Conservation (phyloP, 805 yeast genomes). For the Wickerhamiella lipophila region DNA sequence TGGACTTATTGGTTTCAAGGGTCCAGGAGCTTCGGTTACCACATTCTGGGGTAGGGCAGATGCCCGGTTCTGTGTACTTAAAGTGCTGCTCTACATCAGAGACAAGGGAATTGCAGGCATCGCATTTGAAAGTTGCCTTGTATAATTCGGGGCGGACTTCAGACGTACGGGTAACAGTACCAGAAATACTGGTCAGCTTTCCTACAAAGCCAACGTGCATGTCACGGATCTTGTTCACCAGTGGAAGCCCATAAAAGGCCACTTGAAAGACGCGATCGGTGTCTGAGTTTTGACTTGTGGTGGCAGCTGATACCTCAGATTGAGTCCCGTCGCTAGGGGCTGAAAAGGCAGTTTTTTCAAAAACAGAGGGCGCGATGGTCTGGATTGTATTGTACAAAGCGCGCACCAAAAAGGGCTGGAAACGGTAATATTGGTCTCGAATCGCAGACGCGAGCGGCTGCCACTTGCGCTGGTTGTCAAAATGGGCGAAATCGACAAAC, state of each 20-base stretch:
- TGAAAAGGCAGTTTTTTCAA: conserved; percentile 25
- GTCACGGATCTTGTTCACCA: conserved; percentile 75
- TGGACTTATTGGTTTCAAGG: conserved; percentile 66
- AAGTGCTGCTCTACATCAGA: conserved; percentile 88
- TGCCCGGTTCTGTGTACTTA: conserved; percentile 87
- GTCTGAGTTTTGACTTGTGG: conserved; percentile 24
- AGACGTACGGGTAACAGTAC: conserved; percentile 90
- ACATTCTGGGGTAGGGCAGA: conserved; percentile 80
- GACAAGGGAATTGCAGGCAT: conserved; percentile 68
- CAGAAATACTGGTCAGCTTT: conserved; percentile 67
- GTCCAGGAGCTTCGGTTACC: conserved; percentile 80
- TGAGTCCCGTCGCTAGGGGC: conserved; percentile 20
- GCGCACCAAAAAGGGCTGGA: conserved; percentile 66
- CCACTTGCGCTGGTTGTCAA: conserved; percentile 32
- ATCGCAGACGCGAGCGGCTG: conserved; percentile 85
- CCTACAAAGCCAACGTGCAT: conserved; percentile 84
- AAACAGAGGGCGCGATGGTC: conserved; percentile 59
- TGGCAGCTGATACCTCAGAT: conserved; percentile 18
- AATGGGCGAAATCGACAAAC: conserved; percentile 74
- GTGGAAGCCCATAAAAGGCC: conserved; percentile 75
- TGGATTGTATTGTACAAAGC: conserved; percentile 66
- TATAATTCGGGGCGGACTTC: conserved; percentile 93
- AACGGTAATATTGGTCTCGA: conserved; percentile 77
- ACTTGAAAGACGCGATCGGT: conserved; percentile 75
- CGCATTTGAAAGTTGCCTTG: conserved; percentile 80